phyloP scores from a whole-genome alignment of 768 basidiomycete genomes.

The Chalciporus sphaerocephalus region DNA sequence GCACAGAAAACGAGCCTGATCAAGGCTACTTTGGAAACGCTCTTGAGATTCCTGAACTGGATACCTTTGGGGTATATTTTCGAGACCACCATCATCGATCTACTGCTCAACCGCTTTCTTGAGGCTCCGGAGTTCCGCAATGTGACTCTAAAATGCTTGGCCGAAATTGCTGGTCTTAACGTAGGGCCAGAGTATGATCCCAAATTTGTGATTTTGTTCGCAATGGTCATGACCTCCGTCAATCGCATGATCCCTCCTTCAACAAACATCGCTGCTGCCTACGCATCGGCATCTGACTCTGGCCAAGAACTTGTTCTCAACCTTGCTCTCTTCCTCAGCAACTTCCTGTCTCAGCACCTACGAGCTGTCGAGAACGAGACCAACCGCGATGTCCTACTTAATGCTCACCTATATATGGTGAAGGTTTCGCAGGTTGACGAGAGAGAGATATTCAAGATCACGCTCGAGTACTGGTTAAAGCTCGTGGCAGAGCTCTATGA shows the following conservation, averaged over 20 bases:
- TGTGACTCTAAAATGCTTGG: slow-evolving; percentile 92
- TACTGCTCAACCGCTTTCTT: slow-evolving; percentile 87
- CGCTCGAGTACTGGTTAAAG: slow-evolving; percentile 95
- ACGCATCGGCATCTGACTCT: slow-evolving; percentile 80
- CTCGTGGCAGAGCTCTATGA: slow-evolving; percentile 96
- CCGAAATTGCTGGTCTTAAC: slow-evolving; percentile 91
- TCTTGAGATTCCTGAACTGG: slow-evolving; percentile 97
- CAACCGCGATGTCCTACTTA: slow-evolving; percentile 89
- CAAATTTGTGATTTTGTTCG: slow-evolving; percentile 96
- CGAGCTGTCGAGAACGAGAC: slow-evolving; percentile 89
- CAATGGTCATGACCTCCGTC: slow-evolving; percentile 95
- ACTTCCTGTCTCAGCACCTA: slow-evolving; percentile 91
- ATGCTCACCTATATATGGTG: slow-evolving; percentile 97
- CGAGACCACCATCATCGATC: slow-evolving; percentile 95
- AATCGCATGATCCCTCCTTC: slow-evolving; percentile 96
- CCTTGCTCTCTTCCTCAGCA: slow-evolving; percentile 93
- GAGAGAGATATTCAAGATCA: slow-evolving; percentile 98
- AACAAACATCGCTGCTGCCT: slow-evolving; percentile 92
- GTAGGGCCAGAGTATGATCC: slow-evolving; percentile 96
- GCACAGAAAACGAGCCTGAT: slow-evolving; percentile 95
- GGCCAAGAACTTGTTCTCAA: slow-evolving; percentile 98
- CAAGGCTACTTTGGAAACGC: slow-evolving; percentile 90
- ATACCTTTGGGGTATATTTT: slow-evolving; percentile 99
- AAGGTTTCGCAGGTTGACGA: slow-evolving; percentile 98
- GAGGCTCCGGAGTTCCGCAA: slow-evolving; percentile 97